Evolutionary conservation across 1,284 basidiomycete genomes (phyloP), one percentile per base, ranked within the genome.

Genomic region (Austroboletus novae-zelandiae): DNA sequence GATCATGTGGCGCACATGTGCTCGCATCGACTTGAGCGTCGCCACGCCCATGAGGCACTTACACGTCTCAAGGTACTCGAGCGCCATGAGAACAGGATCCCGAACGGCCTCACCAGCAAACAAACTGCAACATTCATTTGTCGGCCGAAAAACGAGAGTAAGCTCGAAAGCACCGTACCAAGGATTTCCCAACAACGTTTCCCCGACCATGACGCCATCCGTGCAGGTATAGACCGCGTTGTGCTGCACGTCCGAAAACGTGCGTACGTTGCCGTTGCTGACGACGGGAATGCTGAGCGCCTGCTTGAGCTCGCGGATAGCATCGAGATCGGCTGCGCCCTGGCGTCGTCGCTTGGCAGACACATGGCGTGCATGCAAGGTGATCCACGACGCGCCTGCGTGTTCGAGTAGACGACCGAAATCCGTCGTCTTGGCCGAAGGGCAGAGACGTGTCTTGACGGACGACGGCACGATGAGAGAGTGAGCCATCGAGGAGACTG

Each of bases 151-250:
- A 30, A 30, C 35, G 35, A 18, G 9, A 31, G 4, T 13, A 13
- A 18, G 23, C 4, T 14, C 36, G 15, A 14, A 42, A 36, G 42
- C 57, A 29, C 61, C 76, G 31, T 52, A 88, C 86, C 77, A 81
- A 30, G 88, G 86, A 66, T 89, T 86, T 25, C 76, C 80, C 8
- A 89, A 68, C 32, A 91, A 66, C 17, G 79, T 77, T 64, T 91
- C 87, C 9, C 85, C 89, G 3, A 89, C 83, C 88, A 91, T 91
- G 52, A 85, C 65, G 9, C 88, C 89, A 58, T 86, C 80, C 39
- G 86, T 85, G n/a, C 76, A 72, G 2, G 88, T 89, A 40, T 69
- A 68, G 9, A 64, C 59, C 44, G 77, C 61, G 60, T 89, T 89
- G 29, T 61, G 58, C 51, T 66, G 63, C 10, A 90, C 63, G 61